These are phyloP conservation scores for Mycena indigotica DNA, from an alignment of 768 basidiomycete genomes.

Conservation along the genomic window DNA sequence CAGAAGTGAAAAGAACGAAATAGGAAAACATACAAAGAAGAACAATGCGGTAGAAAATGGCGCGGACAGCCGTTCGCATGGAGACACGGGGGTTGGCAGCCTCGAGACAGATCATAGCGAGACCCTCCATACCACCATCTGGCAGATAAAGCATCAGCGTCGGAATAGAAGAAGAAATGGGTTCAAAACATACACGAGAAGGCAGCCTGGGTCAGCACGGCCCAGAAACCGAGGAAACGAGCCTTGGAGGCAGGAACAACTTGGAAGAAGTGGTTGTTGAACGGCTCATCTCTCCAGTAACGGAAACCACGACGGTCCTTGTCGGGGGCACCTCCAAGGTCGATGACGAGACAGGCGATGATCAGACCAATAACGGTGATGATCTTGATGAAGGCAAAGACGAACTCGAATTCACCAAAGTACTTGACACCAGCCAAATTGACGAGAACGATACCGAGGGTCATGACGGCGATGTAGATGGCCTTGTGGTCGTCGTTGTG, in stretches of 20 bases:
- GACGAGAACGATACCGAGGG: slow-evolving; percentile 30
- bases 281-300: slow-evolving; percentile 39
- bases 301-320: slow-evolving; percentile 41
- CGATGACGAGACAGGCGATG: slow-evolving; percentile 52
- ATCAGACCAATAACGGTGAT: slow-evolving; percentile 42
- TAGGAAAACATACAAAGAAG: slow-evolving; percentile 21
- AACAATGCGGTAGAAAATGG: slow-evolving; percentile 41
- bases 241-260: slow-evolving; percentile 31
- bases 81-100: slow-evolving; percentile 47
- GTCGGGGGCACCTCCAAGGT: slow-evolving; percentile 51
- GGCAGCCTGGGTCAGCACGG: slow-evolving; percentile 30
- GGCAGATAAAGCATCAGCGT: slow-evolving; percentile 28
- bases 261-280: slow-evolving; percentile 26
- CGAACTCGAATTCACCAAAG: slow-evolving; percentile 30
- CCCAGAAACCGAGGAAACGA: slow-evolving; percentile 33
- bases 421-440: slow-evolving; percentile 31
- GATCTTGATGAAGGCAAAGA: slow-evolving; percentile 51
- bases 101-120: slow-evolving; percentile 35
- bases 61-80: slow-evolving; percentile 43
- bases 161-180: not conserved
- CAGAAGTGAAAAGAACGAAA: not conserved
- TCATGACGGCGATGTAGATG: slow-evolving; percentile 36
- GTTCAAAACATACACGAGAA: slow-evolving; percentile 34
- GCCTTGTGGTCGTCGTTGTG: slow-evolving; percentile 29
- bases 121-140: slow-evolving; percentile 47